Base-by-base conservation (phyloP, 768 basidiomycete genomes). In the Boletales sp. region DNA sequence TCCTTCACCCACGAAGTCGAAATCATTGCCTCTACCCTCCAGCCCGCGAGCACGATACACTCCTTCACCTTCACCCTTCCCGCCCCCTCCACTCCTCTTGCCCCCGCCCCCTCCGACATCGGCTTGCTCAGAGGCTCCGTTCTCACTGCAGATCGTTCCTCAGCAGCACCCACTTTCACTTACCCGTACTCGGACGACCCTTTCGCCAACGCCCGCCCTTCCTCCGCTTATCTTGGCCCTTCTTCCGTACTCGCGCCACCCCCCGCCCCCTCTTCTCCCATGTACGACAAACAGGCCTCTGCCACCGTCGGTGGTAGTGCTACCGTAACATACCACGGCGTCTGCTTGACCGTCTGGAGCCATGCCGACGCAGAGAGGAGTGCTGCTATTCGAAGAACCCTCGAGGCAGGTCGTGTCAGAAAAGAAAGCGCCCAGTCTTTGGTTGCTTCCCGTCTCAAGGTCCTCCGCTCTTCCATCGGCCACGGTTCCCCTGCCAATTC, bases 281-380 rank as follows among this genome's bases (percentile, higher is more conserved):
- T 61, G 52, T 70, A 67, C 24, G 66, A 68, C 24, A 68, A 68
- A 39, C 68, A 68, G 14, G 54, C 54, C 7, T 27, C 24, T 0
- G 34, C 51, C 1, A 37, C 56, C 0, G 76, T 78, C 46, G 61
- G 69, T 21, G 59, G 73, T 27, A 52, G 39, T 9, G 61, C 65
- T 6, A 68, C 69, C 3, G 66, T 90, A 53, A 84, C 87, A 9
- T 95, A 91, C 65, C 83, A 97, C 62, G 93, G 92, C 41, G 92
- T 95, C 34, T 92, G 91, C 58, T 76, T 98, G 51, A 93, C 92
- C 2, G 91, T 97, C 2, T 98, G 93, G 93, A 92, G 90, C 4
- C 93, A 94, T 61, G 93, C 93, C 17, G 94, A 97, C 63, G 84
- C 85, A 0, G 87, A 93, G 59, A 84, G 93, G 42, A 85, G 87